These are phyloP conservation scores for Emmonsiellopsis sp. DNA, from an alignment of 2,329 filamentous ascomycete genomes.

Conservation along the genomic window DNA sequence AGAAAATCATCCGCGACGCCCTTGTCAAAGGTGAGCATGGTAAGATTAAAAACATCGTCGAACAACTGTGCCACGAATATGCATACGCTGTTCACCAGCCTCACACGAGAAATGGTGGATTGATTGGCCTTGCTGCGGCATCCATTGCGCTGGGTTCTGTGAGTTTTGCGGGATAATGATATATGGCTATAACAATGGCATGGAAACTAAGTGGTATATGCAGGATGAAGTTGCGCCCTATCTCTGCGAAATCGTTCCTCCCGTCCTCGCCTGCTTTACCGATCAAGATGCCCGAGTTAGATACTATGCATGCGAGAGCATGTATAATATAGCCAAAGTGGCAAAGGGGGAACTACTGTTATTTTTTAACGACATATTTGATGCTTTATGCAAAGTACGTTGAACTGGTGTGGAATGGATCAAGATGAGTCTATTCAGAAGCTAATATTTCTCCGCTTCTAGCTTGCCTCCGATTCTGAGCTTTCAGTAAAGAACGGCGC, in stretches of 20 bases:
- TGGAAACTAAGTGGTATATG: conserved; percentile 5
- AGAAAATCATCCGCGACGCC: conserved; percentile 80
- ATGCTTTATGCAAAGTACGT: conserved; percentile 84
- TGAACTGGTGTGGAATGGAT: not conserved
- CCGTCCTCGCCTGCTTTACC: conserved; percentile 92
- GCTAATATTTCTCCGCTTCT: not conserved
- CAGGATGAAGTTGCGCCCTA: conserved; percentile 80
- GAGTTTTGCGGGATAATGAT: conserved; percentile 32
- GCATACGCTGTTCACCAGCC: conserved; percentile 96
- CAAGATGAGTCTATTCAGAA: not conserved
- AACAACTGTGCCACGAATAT: conserved; percentile 95
- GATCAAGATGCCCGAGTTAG: conserved; percentile 95
- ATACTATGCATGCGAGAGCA: conserved; percentile 98
- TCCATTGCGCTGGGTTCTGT: conserved; percentile 91
- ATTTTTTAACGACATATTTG: conserved; percentile 98
- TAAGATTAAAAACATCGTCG: conserved; percentile 75
- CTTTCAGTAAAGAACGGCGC: conserved; percentile 97
- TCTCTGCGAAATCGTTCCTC: conserved; percentile 86
- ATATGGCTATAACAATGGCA: not conserved
- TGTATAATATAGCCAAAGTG: conserved; percentile 99
- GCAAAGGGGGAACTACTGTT: conserved; percentile 94
- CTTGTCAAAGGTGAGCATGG: conserved; percentile 67
- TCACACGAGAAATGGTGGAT: conserved; percentile 87
- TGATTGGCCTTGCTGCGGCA: conserved; percentile 90
- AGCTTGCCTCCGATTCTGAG: conserved; percentile 94